A percentile compares a stretch with the other conserved stretches of the same genome.
Evolutionary conservation across 2,329 filamentous ascomycete species (phyloP).

Genomic region (Lasiodiplodia theobromae): DNA sequence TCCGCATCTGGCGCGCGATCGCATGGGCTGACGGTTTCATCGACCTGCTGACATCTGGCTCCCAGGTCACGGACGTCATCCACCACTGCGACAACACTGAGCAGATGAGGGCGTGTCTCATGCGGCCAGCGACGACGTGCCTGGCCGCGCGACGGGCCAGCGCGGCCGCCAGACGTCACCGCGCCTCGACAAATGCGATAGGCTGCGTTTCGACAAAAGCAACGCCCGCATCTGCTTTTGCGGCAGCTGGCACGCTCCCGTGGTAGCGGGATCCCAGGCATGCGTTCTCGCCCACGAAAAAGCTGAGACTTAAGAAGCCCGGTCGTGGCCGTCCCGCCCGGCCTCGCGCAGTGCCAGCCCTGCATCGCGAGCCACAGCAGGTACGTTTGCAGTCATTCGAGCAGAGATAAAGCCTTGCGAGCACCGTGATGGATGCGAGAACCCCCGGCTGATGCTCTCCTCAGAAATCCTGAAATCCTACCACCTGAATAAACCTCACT

Average conservation of each 20-base stretch:
- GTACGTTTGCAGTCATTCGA: slow-evolving; percentile 15
- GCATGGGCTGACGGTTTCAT: slow-evolving; percentile 19
- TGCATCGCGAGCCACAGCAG: slow-evolving; percentile 22
- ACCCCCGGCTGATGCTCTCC: slow-evolving; percentile 13
- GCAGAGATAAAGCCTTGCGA: slow-evolving; percentile 13
- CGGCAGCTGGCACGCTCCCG: slow-evolving; percentile 20
- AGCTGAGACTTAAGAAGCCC: slow-evolving; percentile 8
- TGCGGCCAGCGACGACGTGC: slow-evolving; percentile 5
- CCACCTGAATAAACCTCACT: slow-evolving; percentile 7
- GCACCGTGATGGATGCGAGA: slow-evolving; percentile 12
- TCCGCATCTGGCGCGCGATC: slow-evolving; percentile 16
- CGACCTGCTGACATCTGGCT: slow-evolving; percentile 14
- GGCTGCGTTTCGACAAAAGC: slow-evolving; percentile 29
- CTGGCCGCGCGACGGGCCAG: not conserved
- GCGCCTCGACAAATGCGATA: slow-evolving; percentile 17
- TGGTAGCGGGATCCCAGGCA: not conserved
- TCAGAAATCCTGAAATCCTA: slow-evolving; percentile 6
- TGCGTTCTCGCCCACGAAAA: slow-evolving; percentile 13
- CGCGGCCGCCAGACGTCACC: slow-evolving; percentile 10
- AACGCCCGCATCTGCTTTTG: slow-evolving; percentile 17
- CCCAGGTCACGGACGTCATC: slow-evolving; percentile 17
- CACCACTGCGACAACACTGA: not conserved
- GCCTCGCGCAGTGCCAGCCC: slow-evolving; percentile 1
- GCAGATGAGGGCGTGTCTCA: slow-evolving; percentile 17
- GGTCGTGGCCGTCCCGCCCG: not conserved